A percentile compares a stretch with the other conserved stretches of the same genome.
Conservation (phyloP, 257 asterid species). For the Solanum piurae region DNA sequence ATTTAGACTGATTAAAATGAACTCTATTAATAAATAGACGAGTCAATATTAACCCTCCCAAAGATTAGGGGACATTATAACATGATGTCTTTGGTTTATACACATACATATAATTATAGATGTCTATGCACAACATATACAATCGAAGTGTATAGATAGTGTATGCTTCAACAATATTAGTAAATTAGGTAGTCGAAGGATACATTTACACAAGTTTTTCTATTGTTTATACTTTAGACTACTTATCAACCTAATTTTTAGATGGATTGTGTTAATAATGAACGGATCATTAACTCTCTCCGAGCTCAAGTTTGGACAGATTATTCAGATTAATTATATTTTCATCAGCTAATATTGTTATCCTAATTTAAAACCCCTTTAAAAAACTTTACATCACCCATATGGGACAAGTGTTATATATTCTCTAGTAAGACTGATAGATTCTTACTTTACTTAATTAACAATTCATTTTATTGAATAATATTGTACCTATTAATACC, state of each 20-base stretch:
- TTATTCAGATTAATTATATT: no score
- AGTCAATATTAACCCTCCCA: neutral
- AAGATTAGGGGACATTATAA: neutral
- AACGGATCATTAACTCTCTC: neutral
- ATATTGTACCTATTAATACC: neutral
- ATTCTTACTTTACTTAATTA: neutral
- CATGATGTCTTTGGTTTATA: neutral
- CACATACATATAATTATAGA: no score
- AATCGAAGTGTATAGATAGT: no score
- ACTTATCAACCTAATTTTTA: neutral
- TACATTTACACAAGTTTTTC: no score
- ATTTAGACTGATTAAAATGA: neutral
- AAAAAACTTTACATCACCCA: neutral
- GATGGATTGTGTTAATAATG: neutral
- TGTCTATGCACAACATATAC: neutral
- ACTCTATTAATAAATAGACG: neutral
- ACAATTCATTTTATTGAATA: neutral
- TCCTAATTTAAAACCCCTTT: neutral
- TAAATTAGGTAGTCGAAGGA: neutral
- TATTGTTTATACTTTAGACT: neutral
- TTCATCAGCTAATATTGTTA: neutral
- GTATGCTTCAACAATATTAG: neutral
- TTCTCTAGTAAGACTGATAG: neutral
- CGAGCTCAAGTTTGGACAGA: neutral
- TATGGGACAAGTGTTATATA: neutral